Base-by-base conservation (phyloP, 1,284 basidiomycete species). In the Sanghuangporus baumii region DNA sequence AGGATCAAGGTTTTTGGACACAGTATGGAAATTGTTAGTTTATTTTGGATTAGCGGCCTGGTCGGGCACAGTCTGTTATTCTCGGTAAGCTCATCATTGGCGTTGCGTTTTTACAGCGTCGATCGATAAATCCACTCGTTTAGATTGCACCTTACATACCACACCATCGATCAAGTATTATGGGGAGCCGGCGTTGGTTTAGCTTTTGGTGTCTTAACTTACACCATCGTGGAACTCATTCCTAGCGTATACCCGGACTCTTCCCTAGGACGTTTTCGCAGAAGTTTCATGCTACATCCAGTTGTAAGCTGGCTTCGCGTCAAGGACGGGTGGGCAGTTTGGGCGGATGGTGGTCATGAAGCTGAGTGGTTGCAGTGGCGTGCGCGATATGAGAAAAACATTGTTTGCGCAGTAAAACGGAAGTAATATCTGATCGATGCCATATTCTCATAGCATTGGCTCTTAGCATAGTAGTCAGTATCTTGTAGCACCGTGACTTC, bases 291-390 rank as follows among this genome's bases (percentile, higher is more conserved):
- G 23, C 70, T 71, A 1, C 86, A 89, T 68, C 82, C 86, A 1
- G 55, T 92, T 26, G 80, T 80, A 3, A 76, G 74, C 0, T 93
- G 89, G 83, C 73, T 91, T 38, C 81, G 86, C 41, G 74, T 94
- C 38, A 79, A 89, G 55, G 92, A 94, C 70, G 88, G 90, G 6
- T 94, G 92, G 91, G 80, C 79, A 3, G 78, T 93, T 0, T 94
- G 90, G 85, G 66, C 72, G 47, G 91, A 86, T 72, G 88, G 86
- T 26, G 88, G 89, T 7, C 78, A 80, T 23, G 88, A 89, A 69
- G 74, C 70, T 26, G 87, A 89, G 66, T 92, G 89, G 81, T 70
- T 72, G 54, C 70, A 72, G 5, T 93, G 91, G 91, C 78, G 82
- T 62, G 65, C 63, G 38, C 69, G 73, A 61, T 83, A 80, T 74